phyloP scores from a whole-genome alignment of 108 stramenopile genomes.

The Skeletonema tropicum region DNA sequence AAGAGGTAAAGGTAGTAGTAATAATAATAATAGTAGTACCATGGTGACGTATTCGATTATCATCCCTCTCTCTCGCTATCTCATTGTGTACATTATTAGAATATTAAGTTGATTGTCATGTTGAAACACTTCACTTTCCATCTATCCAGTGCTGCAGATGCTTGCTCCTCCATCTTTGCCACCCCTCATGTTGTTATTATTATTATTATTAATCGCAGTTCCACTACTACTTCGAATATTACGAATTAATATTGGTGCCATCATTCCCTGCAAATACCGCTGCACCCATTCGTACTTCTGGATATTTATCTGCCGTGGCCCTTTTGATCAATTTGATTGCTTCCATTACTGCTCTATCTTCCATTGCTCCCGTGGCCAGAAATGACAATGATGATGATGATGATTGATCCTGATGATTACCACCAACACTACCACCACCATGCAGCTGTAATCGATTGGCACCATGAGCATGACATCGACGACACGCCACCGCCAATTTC shows the following conservation, averaged over 20 bases:
- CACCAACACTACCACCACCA: background rate
- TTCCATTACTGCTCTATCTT: slow-evolving; percentile 72
- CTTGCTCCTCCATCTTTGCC: slow-evolving; percentile 34
- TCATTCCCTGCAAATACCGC: slow-evolving; percentile 59
- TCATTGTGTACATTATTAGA: too few species aligned
- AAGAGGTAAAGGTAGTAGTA: too few species aligned
- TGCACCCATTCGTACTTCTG: slow-evolving; percentile 72
- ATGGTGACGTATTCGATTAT: too few species aligned
- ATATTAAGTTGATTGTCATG: too few species aligned
- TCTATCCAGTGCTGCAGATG: slow-evolving; percentile 43
- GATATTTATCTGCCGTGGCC: slow-evolving; percentile 70
- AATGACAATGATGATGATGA: slow-evolving; percentile 28
- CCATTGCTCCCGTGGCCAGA: slow-evolving; percentile 65
- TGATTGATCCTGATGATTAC: too few species aligned
- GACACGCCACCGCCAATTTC: slow-evolving; percentile 65
- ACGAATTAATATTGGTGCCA: slow-evolving; percentile 71
- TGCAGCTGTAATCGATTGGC: slow-evolving; percentile 29
- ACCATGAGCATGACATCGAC: slow-evolving; percentile 44
- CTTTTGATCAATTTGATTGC: slow-evolving; percentile 68
- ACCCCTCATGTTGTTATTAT: too few species aligned
- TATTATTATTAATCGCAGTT: too few species aligned
- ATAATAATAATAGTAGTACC: too few species aligned
- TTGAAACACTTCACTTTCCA: too few species aligned
- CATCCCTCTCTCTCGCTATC: too few species aligned
- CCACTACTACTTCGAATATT: slow-evolving; percentile 28